Evolutionary conservation across 345 rosid species (phyloP).

Genomic region (Rhodamnia argentea): DNA sequence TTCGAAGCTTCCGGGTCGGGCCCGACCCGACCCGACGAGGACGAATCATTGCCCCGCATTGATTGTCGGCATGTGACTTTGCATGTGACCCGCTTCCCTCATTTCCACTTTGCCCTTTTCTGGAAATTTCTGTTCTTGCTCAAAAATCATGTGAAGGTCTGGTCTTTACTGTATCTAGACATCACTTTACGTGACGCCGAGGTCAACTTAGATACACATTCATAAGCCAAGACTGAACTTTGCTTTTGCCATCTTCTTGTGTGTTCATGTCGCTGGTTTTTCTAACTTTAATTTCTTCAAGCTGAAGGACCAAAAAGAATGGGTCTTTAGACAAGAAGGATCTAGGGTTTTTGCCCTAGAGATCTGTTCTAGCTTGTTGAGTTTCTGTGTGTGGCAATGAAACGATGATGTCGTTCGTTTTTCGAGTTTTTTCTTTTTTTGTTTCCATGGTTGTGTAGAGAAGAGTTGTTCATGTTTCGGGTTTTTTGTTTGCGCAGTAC

Average conservation of each 20-base stretch:
- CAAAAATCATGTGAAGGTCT: neutral
- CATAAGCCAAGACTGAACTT: no score
- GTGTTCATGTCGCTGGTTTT: neutral
- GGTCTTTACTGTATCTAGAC: neutral
- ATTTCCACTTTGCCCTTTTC: neutral
- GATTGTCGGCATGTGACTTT: slow-evolving; percentile 2
- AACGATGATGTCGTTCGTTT: neutral
- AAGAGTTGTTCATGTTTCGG: neutral
- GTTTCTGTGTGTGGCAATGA: neutral
- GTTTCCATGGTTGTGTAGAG: neutral
- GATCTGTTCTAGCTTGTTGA: neutral
- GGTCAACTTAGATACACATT: neutral
- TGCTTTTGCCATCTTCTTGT: no score
- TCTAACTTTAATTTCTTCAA: neutral
- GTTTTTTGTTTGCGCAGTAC: slow-evolving; percentile 34
- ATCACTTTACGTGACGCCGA: neutral
- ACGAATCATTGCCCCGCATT: neutral
- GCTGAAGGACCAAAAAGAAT: neutral
- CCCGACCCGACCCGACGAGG: neutral
- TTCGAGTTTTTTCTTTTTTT: no score
- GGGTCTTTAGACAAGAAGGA: neutral
- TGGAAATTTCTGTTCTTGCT: neutral
- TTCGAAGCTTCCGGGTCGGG: neutral
- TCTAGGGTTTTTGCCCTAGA: neutral
- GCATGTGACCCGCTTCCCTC: neutral